A percentile compares a stretch with the other conserved stretches of the same genome.
Conservation (phyloP, 2,329 filamentous ascomycete genomes). For the Aureobasidium sp. region DNA sequence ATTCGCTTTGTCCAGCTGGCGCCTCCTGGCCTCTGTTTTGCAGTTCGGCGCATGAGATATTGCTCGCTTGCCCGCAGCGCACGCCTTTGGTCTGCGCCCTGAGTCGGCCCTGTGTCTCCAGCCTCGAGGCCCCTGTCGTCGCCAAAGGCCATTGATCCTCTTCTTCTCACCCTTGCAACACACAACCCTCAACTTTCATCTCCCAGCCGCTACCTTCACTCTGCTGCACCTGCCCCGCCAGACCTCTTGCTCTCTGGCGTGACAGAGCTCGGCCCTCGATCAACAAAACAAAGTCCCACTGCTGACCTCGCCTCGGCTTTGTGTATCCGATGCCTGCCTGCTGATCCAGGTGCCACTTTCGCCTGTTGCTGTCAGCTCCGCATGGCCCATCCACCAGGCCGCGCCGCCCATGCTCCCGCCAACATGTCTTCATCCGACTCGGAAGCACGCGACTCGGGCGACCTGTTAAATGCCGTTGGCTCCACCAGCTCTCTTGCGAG, state of each 20-base stretch:
- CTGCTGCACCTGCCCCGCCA: background rate
- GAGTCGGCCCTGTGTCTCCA: background rate
- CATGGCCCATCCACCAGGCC: conserved; percentile 12
- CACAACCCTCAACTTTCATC: background rate
- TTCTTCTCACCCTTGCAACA: background rate
- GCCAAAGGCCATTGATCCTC: background rate
- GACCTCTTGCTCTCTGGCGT: background rate
- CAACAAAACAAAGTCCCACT: conserved; percentile 2
- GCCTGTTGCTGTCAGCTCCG: background rate
- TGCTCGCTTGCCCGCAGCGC: background rate
- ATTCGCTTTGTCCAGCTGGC: background rate
- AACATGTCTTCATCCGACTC: conserved; percentile 15
- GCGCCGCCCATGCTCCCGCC: background rate
- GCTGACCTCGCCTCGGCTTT: conserved; percentile 5
- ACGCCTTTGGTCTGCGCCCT: background rate
- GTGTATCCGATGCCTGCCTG: conserved; percentile 6
- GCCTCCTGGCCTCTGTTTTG: background rate
- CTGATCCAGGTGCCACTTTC: background rate
- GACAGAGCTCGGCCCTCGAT: conserved; percentile 1
- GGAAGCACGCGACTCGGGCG: conserved; percentile 41
- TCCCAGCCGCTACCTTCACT: background rate
- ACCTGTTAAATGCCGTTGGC: conserved; percentile 62
- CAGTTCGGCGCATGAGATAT: background rate
- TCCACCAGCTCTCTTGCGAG: conserved; percentile 67
- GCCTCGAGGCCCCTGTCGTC: conserved; percentile 8